Evolutionary conservation across 202 grass and related monocot genomes (phyloP).

Genomic region (Saccharum hybrid): DNA sequence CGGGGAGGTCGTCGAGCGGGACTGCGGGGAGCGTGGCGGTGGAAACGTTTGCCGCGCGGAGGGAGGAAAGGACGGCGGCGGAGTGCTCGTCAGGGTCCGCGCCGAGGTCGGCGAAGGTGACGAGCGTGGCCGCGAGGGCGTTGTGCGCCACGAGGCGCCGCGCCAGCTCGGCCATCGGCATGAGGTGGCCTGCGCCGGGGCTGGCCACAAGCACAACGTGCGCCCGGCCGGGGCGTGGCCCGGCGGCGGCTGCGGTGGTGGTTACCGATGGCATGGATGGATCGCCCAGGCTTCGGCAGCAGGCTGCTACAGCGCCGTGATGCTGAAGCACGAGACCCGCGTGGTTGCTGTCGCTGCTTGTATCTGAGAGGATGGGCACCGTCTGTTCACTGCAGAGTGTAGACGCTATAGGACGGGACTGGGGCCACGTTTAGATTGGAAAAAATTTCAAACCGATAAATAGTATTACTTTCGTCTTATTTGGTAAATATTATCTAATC

Average conservation of each 20-base stretch:
- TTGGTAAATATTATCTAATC: too few relatives aligned
- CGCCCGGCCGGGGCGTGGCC: neutral
- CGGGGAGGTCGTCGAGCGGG: constrained; percentile 38
- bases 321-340: too few relatives aligned
- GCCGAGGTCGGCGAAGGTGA: constrained; percentile 37
- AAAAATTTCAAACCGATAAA: too few relatives aligned
- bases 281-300: neutral
- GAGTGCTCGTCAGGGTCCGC: neutral
- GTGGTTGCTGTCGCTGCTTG: too few relatives aligned
- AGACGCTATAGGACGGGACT: too few relatives aligned
- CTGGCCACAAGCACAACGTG: constrained; percentile 53
- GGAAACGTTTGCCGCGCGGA: constrained; percentile 26
- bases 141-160: constrained; percentile 31
- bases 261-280: neutral
- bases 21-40: constrained; percentile 32
- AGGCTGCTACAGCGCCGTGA: neutral
- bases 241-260: neutral
- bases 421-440: too few relatives aligned
- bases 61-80: constrained; percentile 19
- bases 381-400: too few relatives aligned
- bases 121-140: constrained; percentile 47
- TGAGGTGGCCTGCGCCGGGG: constrained; percentile 56
- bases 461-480: too few relatives aligned
- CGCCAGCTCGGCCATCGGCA: constrained; percentile 57
- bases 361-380: too few relatives aligned